Evolutionary conservation across 192 early-diverging fungal species (phyloP).

Genomic region (Mortierella alpina): DNA sequence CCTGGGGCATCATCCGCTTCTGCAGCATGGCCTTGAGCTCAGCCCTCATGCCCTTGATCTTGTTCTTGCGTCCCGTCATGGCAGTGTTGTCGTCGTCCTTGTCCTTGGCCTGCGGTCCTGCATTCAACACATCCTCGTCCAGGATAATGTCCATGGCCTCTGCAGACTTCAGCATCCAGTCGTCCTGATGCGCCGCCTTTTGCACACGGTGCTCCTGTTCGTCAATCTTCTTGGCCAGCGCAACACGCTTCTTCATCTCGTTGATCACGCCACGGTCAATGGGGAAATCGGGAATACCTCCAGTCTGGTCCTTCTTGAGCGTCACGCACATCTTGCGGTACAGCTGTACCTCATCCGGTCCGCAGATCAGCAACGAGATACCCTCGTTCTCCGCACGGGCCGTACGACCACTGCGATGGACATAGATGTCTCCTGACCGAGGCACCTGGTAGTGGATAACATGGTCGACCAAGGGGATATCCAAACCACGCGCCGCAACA

Average conservation of each 20-base stretch:
- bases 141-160: constrained; percentile 52
- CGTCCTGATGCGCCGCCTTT: constrained; percentile 64
- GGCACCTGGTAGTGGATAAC: constrained; percentile 98
- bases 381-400: constrained; percentile 89
- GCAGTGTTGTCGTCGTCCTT: constrained; percentile 54
- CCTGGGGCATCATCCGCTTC: constrained; percentile 60
- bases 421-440: constrained; percentile 92
- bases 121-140: constrained; percentile 37
- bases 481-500: constrained; percentile 95
- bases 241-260: constrained; percentile 80
- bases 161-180: constrained; percentile 41
- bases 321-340: constrained; percentile 88
- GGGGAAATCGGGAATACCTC: constrained; percentile 81
- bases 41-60: constrained; percentile 56
- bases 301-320: constrained; percentile 76
- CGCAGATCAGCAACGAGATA: constrained; percentile 82
- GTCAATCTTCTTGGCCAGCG: constrained; percentile 86
- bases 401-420: constrained; percentile 95
- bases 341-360: constrained; percentile 83
- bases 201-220: constrained; percentile 79
- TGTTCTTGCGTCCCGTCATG: constrained; percentile 51
- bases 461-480: constrained; percentile 92
- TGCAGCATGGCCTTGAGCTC: constrained; percentile 60
- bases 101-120: constrained; percentile 26
- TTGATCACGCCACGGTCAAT: constrained; percentile 77